Conservation (phyloP, 2,329 filamentous ascomycete genomes). For the Cordyceps tenuipes region DNA sequence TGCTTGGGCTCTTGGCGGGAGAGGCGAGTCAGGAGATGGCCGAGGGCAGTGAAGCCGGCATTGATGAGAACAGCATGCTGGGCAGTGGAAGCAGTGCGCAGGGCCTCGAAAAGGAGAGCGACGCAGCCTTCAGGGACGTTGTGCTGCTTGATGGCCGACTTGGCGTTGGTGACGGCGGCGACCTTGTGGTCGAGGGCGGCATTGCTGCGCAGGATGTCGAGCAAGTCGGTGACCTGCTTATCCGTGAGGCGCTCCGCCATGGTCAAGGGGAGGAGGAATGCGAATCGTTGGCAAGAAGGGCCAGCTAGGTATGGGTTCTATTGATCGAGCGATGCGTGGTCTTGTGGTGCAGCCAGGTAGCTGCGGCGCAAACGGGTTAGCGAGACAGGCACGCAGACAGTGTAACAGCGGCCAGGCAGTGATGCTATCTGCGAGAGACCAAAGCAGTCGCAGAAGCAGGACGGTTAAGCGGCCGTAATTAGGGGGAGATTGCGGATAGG, state of each 20-base stretch:
- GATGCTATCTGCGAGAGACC: neutral
- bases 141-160: slow-evolving; percentile 86
- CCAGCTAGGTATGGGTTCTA: neutral
- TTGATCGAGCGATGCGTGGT: neutral
- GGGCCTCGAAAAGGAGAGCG: slow-evolving; percentile 69
- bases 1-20: slow-evolving; percentile 75
- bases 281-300: neutral
- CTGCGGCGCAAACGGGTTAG: neutral
- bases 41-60: slow-evolving; percentile 79
- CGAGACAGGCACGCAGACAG: neutral
- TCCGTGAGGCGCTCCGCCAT: slow-evolving; percentile 53
- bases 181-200: slow-evolving; percentile 63
- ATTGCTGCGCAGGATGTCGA: slow-evolving; percentile 49
- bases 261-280: slow-evolving; percentile 5
- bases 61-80: slow-evolving; percentile 71
- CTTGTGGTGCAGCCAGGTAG: neutral
- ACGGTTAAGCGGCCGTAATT: neutral
- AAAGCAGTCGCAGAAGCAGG: neutral
- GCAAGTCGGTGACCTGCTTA: slow-evolving; percentile 47
- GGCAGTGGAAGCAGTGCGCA: slow-evolving; percentile 65
- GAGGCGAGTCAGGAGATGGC: slow-evolving; percentile 78
- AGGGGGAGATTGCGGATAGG: slow-evolving; percentile 4
- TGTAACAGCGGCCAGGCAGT: neutral
- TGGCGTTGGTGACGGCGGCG: slow-evolving; percentile 62
- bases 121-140: slow-evolving; percentile 73